These are phyloP conservation scores for Penicillium tannophilum DNA, from an alignment of 495 filamentous ascomycete genomes.

Conservation along the genomic window DNA sequence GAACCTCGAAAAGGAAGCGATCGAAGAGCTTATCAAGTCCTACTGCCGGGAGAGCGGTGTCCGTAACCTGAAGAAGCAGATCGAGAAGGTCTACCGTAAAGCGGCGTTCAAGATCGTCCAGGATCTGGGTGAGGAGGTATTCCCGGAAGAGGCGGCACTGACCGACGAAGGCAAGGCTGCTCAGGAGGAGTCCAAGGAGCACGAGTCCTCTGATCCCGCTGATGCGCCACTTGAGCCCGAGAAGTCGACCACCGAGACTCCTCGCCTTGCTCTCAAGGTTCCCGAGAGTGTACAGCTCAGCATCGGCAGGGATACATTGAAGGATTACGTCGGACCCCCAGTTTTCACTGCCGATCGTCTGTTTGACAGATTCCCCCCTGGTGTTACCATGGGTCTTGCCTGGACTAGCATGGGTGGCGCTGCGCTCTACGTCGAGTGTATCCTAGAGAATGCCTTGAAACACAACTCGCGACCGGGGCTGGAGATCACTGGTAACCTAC, in stretches of 20 bases:
- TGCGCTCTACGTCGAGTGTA: conserved; percentile 95
- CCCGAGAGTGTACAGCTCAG: conserved; percentile 84
- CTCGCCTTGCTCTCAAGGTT: conserved; percentile 79
- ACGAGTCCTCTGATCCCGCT: conserved; percentile 58
- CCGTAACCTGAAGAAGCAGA: conserved; percentile 98
- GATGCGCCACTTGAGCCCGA: conserved; percentile 61
- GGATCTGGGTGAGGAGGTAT: conserved; percentile 84
- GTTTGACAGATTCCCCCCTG: conserved; percentile 93
- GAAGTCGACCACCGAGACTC: conserved; percentile 71
- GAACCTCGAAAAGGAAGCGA: conserved; percentile 75
- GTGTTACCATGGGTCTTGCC: conserved; percentile 97
- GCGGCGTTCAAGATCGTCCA: conserved; percentile 95
- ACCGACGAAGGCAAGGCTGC: conserved; percentile 89
- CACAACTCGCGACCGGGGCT: conserved; percentile 73
- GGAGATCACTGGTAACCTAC: conserved; percentile 91
- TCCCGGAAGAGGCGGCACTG: conserved; percentile 79
- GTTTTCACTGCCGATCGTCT: conserved; percentile 94
- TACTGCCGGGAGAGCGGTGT: conserved; percentile 98
- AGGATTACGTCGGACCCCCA: conserved; percentile 96
- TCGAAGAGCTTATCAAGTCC: conserved; percentile 95
- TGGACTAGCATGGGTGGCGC: conserved; percentile 99
- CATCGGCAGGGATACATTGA: conserved; percentile 87
- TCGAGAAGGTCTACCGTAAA: conserved; percentile 98
- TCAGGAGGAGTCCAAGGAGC: conserved; percentile 67
- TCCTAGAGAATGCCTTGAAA: conserved; percentile 79